A percentile compares a stretch with the other conserved stretches of the same genome.
phyloP scores from a whole-genome alignment of 352 stramenopile species.

The Phytophthora sp. region DNA sequence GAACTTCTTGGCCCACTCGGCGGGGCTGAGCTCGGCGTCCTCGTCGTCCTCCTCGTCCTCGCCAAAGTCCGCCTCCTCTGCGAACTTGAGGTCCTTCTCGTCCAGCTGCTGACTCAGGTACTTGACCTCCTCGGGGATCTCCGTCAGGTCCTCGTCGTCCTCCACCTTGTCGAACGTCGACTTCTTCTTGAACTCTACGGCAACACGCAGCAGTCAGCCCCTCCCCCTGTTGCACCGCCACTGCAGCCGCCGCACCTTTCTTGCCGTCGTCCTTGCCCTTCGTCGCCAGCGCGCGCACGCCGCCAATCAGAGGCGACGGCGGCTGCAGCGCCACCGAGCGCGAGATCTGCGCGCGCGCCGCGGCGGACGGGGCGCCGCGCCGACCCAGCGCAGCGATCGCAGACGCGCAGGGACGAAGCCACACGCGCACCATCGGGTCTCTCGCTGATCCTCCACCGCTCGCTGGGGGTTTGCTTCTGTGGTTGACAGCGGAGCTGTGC shows the following conservation, averaged over 20 bases:
- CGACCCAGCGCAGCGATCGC: constrained; percentile 39
- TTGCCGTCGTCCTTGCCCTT: constrained; percentile 58
- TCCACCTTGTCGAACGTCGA: constrained; percentile 65
- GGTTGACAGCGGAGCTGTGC: constrained; percentile 20
- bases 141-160: constrained; percentile 48
- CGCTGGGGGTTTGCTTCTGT: constrained; percentile 28
- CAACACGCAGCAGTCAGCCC: not conserved
- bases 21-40: constrained; percentile 48
- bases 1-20: constrained; percentile 73
- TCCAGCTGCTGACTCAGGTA: constrained; percentile 64
- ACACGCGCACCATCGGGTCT: constrained; percentile 69
- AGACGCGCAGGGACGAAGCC: constrained; percentile 56
- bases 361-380: constrained; percentile 9
- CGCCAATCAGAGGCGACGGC: constrained; percentile 9
- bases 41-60: constrained; percentile 44
- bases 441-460: constrained; percentile 31
- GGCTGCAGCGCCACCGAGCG: constrained; percentile 17
- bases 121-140: constrained; percentile 65
- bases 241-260: constrained; percentile 46
- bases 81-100: constrained; percentile 34
- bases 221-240: too few relatives aligned
- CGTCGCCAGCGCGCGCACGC: constrained; percentile 43
- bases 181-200: constrained; percentile 55
- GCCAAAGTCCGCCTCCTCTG: constrained; percentile 39
- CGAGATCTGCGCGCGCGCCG: constrained; percentile 25